These are phyloP conservation scores for Fagopyrum homotropicum DNA, from an alignment of 148 eudicot genomes.

Conservation along the genomic window DNA sequence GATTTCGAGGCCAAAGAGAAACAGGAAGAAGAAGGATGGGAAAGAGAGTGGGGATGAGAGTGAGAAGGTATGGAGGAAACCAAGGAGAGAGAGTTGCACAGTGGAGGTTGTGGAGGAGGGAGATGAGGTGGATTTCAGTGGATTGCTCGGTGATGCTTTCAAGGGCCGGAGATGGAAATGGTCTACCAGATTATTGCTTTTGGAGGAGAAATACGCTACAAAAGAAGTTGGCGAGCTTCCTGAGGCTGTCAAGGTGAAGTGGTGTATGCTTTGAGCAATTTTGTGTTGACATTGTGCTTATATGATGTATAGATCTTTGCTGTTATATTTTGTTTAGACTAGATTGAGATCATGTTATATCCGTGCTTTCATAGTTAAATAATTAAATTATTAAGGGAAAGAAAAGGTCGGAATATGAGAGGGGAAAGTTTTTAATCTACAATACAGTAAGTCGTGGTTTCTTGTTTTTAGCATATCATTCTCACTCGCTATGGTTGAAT, in stretches of 20 bases:
- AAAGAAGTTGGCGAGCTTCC: constrained; percentile 58
- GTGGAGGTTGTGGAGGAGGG: constrained; percentile 61
- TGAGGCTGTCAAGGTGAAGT: constrained; percentile 70
- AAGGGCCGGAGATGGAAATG: constrained; percentile 63
- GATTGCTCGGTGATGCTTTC: constrained; percentile 67
- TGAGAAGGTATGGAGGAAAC: constrained; percentile 20
- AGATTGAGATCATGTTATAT: not conserved
- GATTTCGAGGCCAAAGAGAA: constrained; percentile 65
- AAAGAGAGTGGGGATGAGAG: constrained; percentile 13
- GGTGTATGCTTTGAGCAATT: not conserved
- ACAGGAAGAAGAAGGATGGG: constrained; percentile 25
- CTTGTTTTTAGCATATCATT: not conserved
- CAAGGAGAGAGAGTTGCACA: constrained; percentile 32
- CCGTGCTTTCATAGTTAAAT: not conserved
- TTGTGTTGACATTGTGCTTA: not conserved
- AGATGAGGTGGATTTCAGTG: constrained; percentile 54
- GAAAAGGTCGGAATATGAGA: not conserved
- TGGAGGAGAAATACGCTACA: constrained; percentile 61
- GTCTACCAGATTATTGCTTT: constrained; percentile 78
- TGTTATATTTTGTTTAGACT: not conserved
- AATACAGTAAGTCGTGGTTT: not conserved
- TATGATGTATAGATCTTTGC: not conserved
- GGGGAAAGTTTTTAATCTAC: not conserved
- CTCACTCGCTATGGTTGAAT: not conserved
- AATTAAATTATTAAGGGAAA: not conserved